Evolutionary conservation across 2,329 filamentous ascomycete species (phyloP).

Genomic region (Berkeleyomyces rouxiae): DNA sequence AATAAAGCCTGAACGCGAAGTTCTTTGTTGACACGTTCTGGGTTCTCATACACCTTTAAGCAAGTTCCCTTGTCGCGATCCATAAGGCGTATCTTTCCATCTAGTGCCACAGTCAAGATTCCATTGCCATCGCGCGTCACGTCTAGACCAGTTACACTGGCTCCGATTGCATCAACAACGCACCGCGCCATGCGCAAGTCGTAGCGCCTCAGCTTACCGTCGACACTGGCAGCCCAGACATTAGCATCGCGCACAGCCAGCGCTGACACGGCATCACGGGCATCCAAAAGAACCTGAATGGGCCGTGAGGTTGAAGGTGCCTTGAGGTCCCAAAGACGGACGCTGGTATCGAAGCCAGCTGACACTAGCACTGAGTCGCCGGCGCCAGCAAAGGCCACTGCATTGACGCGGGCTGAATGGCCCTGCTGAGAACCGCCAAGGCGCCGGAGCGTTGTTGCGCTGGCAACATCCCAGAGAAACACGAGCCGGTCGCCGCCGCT

Average conservation of each 20-base stretch:
- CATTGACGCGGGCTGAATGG: slow-evolving; percentile 59
- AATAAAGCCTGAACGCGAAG: slow-evolving; percentile 61
- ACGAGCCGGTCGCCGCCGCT: slow-evolving; percentile 78
- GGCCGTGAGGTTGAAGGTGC: slow-evolving; percentile 36
- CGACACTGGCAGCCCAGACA: slow-evolving; percentile 64
- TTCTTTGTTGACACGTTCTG: slow-evolving; percentile 44
- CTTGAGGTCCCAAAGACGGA: slow-evolving; percentile 58
- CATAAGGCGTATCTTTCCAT: slow-evolving; percentile 63
- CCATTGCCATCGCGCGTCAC: slow-evolving; percentile 58
- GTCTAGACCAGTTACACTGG: slow-evolving; percentile 56
- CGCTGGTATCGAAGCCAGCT: slow-evolving; percentile 58
- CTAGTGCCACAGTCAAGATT: slow-evolving; percentile 57
- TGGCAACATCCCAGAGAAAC: slow-evolving; percentile 87
- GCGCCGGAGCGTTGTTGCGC: slow-evolving; percentile 58
- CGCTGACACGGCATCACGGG: slow-evolving; percentile 48
- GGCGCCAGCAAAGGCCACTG: slow-evolving; percentile 61
- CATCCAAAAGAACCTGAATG: slow-evolving; percentile 57
- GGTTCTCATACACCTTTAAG: slow-evolving; percentile 51
- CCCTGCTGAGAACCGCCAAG: slow-evolving; percentile 46
- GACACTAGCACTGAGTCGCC: slow-evolving; percentile 57
- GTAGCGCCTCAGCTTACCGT: slow-evolving; percentile 67
- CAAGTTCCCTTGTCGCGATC: slow-evolving; percentile 60
- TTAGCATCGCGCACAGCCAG: slow-evolving; percentile 33
- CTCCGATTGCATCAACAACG: slow-evolving; percentile 53
- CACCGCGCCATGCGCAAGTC: slow-evolving; percentile 62